A percentile compares a stretch with the other conserved stretches of the same genome.
Conservation (phyloP, 257 asterid genomes). For the Lavandula angustifolia region DNA sequence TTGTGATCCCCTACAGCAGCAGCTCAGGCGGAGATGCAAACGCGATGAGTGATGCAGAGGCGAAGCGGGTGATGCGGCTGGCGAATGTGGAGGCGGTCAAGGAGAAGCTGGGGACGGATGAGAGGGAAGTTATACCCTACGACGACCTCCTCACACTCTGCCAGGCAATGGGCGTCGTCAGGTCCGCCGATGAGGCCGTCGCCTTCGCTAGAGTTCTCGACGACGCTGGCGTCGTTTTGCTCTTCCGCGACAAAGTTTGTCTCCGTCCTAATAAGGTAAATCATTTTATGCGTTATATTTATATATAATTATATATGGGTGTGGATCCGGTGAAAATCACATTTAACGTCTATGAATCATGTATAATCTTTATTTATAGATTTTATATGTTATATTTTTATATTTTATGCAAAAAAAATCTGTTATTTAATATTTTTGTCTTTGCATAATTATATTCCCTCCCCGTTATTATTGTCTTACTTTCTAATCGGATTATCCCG, state of each 20-base stretch:
- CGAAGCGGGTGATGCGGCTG: slow-evolving; percentile 78
- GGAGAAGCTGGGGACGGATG: slow-evolving; percentile 62
- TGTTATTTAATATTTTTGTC: too few species aligned
- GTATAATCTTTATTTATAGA: too few species aligned
- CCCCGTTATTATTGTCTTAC: too few species aligned
- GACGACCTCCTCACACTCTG: slow-evolving; percentile 58
- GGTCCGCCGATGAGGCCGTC: slow-evolving; percentile 58
- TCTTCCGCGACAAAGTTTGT: slow-evolving; percentile 81
- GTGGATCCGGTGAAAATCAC: too few species aligned
- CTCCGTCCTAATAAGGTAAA: slow-evolving; percentile 79
- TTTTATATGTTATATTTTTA: too few species aligned
- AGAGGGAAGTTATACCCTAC: slow-evolving; percentile 61
- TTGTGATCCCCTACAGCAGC: slow-evolving; percentile 17
- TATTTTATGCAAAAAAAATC: too few species aligned
- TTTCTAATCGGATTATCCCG: too few species aligned
- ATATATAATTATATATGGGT: too few species aligned
- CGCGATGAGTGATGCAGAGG: slow-evolving; percentile 60
- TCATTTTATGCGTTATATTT: too few species aligned
- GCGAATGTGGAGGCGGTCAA: slow-evolving; percentile 77
- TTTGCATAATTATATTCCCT: too few species aligned
- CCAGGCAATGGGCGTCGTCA: slow-evolving; percentile 60
- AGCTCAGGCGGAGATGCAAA: slow-evolving; percentile 18
- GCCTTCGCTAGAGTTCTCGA: slow-evolving; percentile 74
- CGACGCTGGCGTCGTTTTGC: slow-evolving; percentile 77
- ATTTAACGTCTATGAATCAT: too few species aligned